Evolutionary conservation across 1,284 basidiomycete genomes (phyloP).

Genomic region (Ceratobasidium sp.): DNA sequence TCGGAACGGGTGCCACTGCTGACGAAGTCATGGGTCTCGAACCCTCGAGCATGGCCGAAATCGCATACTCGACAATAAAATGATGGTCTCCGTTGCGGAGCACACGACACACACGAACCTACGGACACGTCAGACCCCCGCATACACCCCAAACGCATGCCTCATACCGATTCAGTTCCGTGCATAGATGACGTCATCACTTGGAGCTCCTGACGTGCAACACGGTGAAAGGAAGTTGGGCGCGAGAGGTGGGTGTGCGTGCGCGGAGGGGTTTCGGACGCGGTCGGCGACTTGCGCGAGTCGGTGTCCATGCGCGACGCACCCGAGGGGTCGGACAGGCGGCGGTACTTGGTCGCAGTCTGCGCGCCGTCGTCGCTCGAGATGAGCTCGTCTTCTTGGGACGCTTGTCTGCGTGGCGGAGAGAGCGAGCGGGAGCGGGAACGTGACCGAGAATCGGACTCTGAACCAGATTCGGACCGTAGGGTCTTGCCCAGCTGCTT

Average conservation of each 20-base stretch:
- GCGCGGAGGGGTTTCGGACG: slow-evolving; percentile 4
- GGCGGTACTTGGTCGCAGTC: slow-evolving; percentile 23
- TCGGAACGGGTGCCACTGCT: slow-evolving; percentile 91
- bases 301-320: slow-evolving; percentile 39
- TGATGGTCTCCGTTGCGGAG: slow-evolving; percentile 70
- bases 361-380: slow-evolving; percentile 36
- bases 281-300: slow-evolving; percentile 30
- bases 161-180: slow-evolving; percentile 40
- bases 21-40: slow-evolving; percentile 80
- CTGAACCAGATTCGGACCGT: slow-evolving; percentile 31
- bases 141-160: neutral
- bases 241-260: slow-evolving; percentile 1
- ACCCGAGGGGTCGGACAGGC: slow-evolving; percentile 27
- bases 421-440: slow-evolving; percentile 36
- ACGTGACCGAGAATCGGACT: slow-evolving; percentile 19
- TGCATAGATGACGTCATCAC: slow-evolving; percentile 43
- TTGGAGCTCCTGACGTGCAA: slow-evolving; percentile 1
- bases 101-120: slow-evolving; percentile 85
- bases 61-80: slow-evolving; percentile 59
- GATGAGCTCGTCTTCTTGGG: slow-evolving; percentile 35
- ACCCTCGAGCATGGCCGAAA: slow-evolving; percentile 83
- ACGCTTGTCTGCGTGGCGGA: slow-evolving; percentile 18
- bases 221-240: slow-evolving; percentile 3
- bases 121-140: neutral
- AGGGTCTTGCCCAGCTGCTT: slow-evolving; percentile 7